These are phyloP conservation scores for Arabis hirsuta DNA, from an alignment of 345 rosid genomes.

Conservation along the genomic window DNA sequence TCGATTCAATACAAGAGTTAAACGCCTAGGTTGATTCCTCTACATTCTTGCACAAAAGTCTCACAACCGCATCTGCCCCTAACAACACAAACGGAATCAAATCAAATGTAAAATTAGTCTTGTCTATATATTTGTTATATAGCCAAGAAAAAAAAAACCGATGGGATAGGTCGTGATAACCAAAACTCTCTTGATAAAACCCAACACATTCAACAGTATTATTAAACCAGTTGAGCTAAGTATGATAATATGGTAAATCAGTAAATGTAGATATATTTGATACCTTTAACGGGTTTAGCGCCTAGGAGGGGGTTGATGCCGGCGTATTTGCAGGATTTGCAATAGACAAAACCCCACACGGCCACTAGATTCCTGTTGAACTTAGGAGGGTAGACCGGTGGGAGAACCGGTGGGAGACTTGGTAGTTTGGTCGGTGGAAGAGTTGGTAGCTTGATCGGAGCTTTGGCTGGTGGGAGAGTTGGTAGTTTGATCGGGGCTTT, in stretches of 20 bases:
- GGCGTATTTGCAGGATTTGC: constrained; percentile 84
- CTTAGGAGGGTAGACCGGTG: constrained; percentile 45
- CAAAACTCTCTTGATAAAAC: too few relatives aligned
- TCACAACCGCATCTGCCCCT: constrained; percentile 66
- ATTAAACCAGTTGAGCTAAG: too few relatives aligned
- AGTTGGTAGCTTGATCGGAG: constrained; percentile 37
- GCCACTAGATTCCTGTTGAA: constrained; percentile 58
- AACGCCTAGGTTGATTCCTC: too few relatives aligned
- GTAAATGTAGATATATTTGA: background rate
- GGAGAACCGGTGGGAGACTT: constrained; percentile 30
- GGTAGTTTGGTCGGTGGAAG: constrained; percentile 19
- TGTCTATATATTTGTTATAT: background rate
- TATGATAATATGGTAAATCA: too few relatives aligned
- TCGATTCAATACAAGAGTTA: too few relatives aligned
- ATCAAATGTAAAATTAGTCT: background rate
- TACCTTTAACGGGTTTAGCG: constrained; percentile 69
- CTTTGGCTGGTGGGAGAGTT: constrained; percentile 31
- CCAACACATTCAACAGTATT: too few relatives aligned
- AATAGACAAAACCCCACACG: constrained; percentile 72
- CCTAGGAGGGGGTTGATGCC: constrained; percentile 65
- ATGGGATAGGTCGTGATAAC: too few relatives aligned
- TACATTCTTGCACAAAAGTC: constrained; percentile 59
- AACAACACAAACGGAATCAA: background rate
- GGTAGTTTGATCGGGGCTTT: background rate
- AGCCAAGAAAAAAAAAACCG: too few relatives aligned